Percentiles rank a stretch among this genome's conserved stretches.
These are phyloP conservation scores for Fusarium buharicum DNA, from an alignment of 2,329 filamentous ascomycete species.

Conservation along the genomic window DNA sequence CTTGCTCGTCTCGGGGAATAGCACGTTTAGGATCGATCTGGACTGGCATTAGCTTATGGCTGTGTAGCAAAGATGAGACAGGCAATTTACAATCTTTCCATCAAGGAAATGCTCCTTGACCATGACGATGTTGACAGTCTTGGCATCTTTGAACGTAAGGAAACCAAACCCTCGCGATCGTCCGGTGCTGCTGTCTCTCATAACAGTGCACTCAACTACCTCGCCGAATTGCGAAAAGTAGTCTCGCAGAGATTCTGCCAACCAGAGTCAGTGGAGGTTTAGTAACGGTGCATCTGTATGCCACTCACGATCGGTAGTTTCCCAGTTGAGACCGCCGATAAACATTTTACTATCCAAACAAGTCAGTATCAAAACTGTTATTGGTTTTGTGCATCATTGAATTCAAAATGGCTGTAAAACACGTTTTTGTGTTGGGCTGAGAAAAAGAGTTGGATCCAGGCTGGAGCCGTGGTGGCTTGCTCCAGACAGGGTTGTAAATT, in stretches of 20 bases:
- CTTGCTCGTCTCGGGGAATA: conserved; percentile 96
- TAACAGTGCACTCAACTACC: conserved; percentile 98
- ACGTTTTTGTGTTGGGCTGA: conserved; percentile 5
- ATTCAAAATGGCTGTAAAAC: conserved; percentile 13
- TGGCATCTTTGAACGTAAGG: conserved; percentile 96
- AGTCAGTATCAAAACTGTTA: conserved; percentile 32
- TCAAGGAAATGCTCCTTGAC: conserved; percentile 99
- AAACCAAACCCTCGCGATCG: conserved; percentile 97
- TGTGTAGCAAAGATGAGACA: background rate
- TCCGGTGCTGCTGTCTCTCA: conserved; percentile 94
- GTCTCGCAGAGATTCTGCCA: conserved; percentile 88
- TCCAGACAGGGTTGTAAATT: conserved; percentile 21
- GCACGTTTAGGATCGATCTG: conserved; percentile 98
- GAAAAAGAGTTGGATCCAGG: conserved; percentile 25
- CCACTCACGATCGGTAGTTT: conserved; percentile 93
- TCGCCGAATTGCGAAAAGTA: conserved; percentile 99
- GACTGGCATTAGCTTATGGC: conserved; percentile 33
- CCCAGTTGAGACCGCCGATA: conserved; percentile 98
- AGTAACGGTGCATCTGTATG: background rate
- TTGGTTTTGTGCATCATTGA: conserved; percentile 11
- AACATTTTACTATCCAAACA: conserved; percentile 88
- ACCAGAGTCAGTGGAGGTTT: conserved; percentile 18
- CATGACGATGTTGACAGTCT: conserved; percentile 99
- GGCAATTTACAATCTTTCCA: conserved; percentile 87
- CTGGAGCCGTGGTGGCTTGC: conserved; percentile 39